Base-by-base conservation (phyloP, 495 filamentous ascomycete species). In the Clavariopsis aquatica region DNA sequence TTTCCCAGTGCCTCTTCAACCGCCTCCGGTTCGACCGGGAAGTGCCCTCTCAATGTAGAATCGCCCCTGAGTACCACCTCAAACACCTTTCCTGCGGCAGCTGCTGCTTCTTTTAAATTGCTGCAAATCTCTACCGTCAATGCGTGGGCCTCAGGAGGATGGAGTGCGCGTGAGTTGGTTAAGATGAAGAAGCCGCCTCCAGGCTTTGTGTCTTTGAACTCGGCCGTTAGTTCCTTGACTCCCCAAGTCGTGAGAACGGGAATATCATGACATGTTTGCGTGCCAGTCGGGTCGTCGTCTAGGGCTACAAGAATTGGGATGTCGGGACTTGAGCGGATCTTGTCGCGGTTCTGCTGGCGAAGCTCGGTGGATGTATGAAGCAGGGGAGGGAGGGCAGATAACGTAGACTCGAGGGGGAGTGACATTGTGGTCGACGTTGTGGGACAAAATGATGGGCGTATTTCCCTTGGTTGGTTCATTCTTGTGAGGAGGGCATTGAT, bases 191-290 rank as follows among this genome's bases (percentile, higher is more conserved):
- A 84, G 41, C 82, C 81, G 1, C 53, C 63, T 13, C 59, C 59
- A 27, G 49, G 49, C n/a, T 13, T 17, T 5, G 59, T 62, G 7
- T 9, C 13, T 13, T 69, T 67, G 60, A 84, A 78, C 62, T 83
- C 81, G 22, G 69, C 49, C 19, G 49, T 64, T 3, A 84, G 72
- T 0, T 79, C 81, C 19, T 66, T 62, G 22, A 75, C 64, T 52
- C 81, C 78, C 79, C 80, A 84, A 15, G 79, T 78, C n/a, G 82
- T 80, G 38, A 85, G 74, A n/a, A 85, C 81, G 60, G 73, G 72
- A 65, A 85, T 82, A 54, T 81, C 76, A 51, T 85, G 82, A 69
- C 82, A 83, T 53, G 82, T 84, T 69, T 84, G 82, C 0, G 82
- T 85, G 17, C 81, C 81, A 10, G 81, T 84, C 51, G 81, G 81